A percentile compares a stretch with the other conserved stretches of the same genome.
phyloP scores from a whole-genome alignment of 164 flowering plant genomes.

The Stephania japonica region DNA sequence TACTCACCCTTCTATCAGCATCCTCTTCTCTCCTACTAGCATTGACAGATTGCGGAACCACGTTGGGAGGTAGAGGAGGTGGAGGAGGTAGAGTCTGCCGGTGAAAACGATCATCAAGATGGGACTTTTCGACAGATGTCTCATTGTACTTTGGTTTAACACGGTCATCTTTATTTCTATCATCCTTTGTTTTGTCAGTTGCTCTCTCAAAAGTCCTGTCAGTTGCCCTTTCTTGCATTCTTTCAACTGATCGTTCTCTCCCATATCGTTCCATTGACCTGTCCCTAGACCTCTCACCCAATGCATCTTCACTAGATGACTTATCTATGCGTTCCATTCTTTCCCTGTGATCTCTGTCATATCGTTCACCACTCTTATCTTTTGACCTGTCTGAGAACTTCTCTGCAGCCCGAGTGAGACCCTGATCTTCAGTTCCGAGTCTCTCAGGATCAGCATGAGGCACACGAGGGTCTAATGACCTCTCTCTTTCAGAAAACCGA shows the following conservation, averaged over 20 bases:
- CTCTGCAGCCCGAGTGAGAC: constrained; percentile 35
- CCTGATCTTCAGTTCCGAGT: constrained; percentile 46
- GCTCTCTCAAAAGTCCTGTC: constrained; percentile 58
- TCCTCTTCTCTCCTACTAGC: constrained; percentile 81
- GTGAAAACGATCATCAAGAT: constrained; percentile 69
- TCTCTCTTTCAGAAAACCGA: constrained; percentile 59
- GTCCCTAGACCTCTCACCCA: constrained; percentile 58
- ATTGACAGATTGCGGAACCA: constrained; percentile 74
- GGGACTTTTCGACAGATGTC: constrained; percentile 49
- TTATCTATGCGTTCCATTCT: constrained; percentile 63
- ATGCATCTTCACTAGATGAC: constrained; percentile 52
- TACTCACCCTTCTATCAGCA: constrained; percentile 67
- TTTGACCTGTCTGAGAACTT: constrained; percentile 56
- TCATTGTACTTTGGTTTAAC: constrained; percentile 51
- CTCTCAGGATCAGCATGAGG: constrained; percentile 46
- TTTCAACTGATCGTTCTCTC: constrained; percentile 83
- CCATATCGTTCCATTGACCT: constrained; percentile 81
- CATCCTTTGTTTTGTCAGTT: constrained; percentile 54
- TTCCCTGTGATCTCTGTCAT: constrained; percentile 76
- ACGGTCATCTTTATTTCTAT: constrained; percentile 68
- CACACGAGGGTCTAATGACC: constrained; percentile 39
- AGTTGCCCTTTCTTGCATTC: constrained; percentile 45
- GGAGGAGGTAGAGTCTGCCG: constrained; percentile 96
- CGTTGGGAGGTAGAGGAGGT: constrained; percentile 79
- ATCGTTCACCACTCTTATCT: constrained; percentile 68